Base-by-base conservation (phyloP, 2,329 filamentous ascomycete species). In the Botryotinia narcissicola region DNA sequence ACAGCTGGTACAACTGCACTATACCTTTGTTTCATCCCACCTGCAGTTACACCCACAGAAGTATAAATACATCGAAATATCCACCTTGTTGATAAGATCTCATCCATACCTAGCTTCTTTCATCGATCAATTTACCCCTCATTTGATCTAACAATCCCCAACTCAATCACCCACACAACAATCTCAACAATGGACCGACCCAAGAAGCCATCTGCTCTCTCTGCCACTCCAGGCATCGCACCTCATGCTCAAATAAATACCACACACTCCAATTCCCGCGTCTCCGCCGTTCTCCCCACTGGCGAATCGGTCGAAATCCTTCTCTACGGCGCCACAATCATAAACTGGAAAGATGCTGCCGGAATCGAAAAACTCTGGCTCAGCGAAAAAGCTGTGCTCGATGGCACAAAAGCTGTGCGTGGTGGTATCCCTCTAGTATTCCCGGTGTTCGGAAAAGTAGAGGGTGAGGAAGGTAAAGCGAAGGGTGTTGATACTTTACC, bases 371-470 rank as follows among this genome's bases (percentile, higher is more conserved):
- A 94, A 84, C 87, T 98, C 72, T 98, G 94, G 88, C 81, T 98
- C 78, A 96, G 93, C 83, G 89, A 94, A 75, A 90, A 87, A 73
- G 92, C 95, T 62, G 89, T 89, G 79, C 86, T 97, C 73, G 95
- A 98, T 81, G 95, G 96, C 70, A 91, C 87, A 78, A 97, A 97
- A 86, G 88, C 95, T 37, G 95, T 98, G 70, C 88, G 96, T 76
- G 96, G 96, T 73, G 95, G 95, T 22, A 93, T 98, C 78, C 95
- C 95, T 7, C 84, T 98, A 70, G 94, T 98, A 51, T 98, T 98
- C 81, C 95, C 95, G 14, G 95, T 97, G 81, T 99, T 99, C 81
- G 96, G 96, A 44, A 92, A 92, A 59, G 89, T 92, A 20, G 91
- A 93, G 70, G 87, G 91, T 77, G 91, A 95, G 82, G 89, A 92